A percentile compares a stretch with the other conserved stretches of the same genome.
These are phyloP conservation scores for Backusella australiensis DNA, from an alignment of 192 early-diverging fungal species.

Conservation along the genomic window DNA sequence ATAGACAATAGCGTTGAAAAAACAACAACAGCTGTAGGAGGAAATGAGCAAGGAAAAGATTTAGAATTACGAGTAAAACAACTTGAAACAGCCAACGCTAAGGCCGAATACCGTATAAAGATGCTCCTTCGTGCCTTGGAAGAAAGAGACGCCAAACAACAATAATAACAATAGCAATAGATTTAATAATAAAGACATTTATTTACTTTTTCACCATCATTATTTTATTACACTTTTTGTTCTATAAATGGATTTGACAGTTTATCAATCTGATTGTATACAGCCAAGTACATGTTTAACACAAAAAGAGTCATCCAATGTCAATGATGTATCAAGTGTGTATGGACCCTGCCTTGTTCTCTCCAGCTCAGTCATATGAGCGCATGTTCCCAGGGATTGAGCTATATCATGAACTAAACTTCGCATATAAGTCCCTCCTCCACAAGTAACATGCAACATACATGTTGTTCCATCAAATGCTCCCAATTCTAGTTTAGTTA, in stretches of 20 bases:
- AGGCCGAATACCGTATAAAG: constrained; percentile 27
- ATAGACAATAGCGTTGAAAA: neutral
- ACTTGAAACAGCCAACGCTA: constrained; percentile 8
- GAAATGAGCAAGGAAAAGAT: neutral
- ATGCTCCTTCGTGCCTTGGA: constrained; percentile 23
- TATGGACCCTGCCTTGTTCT: constrained; percentile 57
- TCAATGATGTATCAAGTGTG: constrained; percentile 36
- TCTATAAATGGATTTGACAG: neutral
- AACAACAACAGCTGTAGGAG: neutral
- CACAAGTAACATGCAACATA: constrained; percentile 52
- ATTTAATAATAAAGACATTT: neutral
- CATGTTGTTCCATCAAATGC: constrained; percentile 23
- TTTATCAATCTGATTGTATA: neutral
- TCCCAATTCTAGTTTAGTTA: constrained; percentile 38
- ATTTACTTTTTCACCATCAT: neutral
- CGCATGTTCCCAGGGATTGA: constrained; percentile 47
- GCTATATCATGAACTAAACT: constrained; percentile 71
- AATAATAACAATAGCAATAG: neutral
- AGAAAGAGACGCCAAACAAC: constrained; percentile 15
- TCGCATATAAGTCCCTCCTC: constrained; percentile 73
- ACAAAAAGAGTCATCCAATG: neutral
- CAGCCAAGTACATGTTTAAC: neutral
- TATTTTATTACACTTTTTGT: neutral
- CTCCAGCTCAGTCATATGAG: constrained; percentile 60
- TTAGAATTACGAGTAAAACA: constrained; percentile 10